Conservation (phyloP, 257 asterid species). For the Capsicum chinense region DNA sequence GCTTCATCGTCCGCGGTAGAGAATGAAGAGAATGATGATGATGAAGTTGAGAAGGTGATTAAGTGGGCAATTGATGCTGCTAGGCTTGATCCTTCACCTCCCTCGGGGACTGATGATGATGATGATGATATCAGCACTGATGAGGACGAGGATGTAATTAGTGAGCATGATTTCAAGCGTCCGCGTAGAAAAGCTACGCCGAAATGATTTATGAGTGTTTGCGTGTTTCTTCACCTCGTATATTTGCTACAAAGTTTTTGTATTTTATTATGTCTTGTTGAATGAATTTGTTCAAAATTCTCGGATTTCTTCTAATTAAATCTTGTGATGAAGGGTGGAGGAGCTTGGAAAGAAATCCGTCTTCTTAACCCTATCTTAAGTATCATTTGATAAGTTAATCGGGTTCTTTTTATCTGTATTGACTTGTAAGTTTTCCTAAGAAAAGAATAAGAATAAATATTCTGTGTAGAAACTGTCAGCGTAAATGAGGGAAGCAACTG, state of each 20-base stretch:
- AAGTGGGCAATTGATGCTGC: constrained; percentile 94
- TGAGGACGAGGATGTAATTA: constrained; percentile 20
- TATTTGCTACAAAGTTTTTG: background rate
- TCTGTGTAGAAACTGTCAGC: background rate
- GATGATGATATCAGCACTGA: constrained; percentile 23
- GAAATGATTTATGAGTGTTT: constrained; percentile 32
- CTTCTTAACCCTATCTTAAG: no score
- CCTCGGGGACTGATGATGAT: constrained; percentile 47
- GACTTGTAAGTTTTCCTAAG: background rate
- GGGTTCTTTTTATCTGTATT: no score
- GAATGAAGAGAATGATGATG: constrained; percentile 46
- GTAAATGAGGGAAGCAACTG: background rate
- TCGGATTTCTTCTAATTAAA: no score
- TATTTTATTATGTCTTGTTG: background rate
- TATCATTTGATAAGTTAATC: no score
- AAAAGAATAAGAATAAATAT: no score
- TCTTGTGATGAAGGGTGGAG: no score
- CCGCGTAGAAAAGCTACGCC: constrained; percentile 35
- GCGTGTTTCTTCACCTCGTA: background rate
- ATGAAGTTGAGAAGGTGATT: constrained; percentile 85
- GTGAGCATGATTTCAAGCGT: constrained; percentile 26
- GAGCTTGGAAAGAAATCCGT: no score
- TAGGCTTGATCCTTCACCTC: constrained; percentile 82
- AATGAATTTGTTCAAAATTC: background rate
- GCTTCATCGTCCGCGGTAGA: constrained; percentile 13